Conservation (phyloP, 2,329 filamentous ascomycete genomes). For the Ophiobolus disseminans region DNA sequence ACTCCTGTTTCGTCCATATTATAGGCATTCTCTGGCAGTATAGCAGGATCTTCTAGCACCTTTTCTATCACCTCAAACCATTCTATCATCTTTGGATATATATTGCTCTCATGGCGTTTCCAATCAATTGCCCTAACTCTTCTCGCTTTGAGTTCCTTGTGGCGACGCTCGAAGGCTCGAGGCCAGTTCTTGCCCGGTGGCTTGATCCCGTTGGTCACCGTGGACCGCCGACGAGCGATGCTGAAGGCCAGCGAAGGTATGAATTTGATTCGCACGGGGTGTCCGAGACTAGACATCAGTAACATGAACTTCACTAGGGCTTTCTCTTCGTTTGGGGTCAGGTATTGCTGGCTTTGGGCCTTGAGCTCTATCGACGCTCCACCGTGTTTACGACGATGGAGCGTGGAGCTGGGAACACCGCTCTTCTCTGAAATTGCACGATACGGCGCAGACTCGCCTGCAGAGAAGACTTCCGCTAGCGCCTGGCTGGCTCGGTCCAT, state of each 20-base stretch:
- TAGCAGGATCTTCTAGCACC: too few relatives aligned
- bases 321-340: conserved; percentile 36
- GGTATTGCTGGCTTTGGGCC: conserved; percentile 38
- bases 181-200: too few relatives aligned
- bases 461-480: conserved; percentile 17
- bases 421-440: conserved; percentile 5
- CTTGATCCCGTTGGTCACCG: conserved; percentile 11
- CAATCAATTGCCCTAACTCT: conserved; percentile 25
- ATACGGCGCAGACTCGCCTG: conserved; percentile 1
- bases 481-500: conserved; percentile 2
- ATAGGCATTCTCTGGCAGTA: too few relatives aligned
- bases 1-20: too few relatives aligned
- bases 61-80: too few relatives aligned
- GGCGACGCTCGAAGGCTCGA: conserved; percentile 18
- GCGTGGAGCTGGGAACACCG: conserved; percentile 29
- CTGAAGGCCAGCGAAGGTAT: conserved; percentile 22
- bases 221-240: conserved; percentile 14
- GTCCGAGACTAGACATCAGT: conserved; percentile 21
- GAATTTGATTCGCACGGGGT: conserved; percentile 25
- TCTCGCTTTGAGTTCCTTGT: conserved; percentile 22
- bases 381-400: conserved; percentile 29
- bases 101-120: conserved; percentile 24
- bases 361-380: conserved; percentile 23
- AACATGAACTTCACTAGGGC: conserved; percentile 28
- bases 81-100: conserved; percentile 27